Percentiles rank a stretch among this genome's conserved stretches.
These are phyloP conservation scores for Saitozyma podzolica DNA, from an alignment of 768 basidiomycete species.

Conservation along the genomic window DNA sequence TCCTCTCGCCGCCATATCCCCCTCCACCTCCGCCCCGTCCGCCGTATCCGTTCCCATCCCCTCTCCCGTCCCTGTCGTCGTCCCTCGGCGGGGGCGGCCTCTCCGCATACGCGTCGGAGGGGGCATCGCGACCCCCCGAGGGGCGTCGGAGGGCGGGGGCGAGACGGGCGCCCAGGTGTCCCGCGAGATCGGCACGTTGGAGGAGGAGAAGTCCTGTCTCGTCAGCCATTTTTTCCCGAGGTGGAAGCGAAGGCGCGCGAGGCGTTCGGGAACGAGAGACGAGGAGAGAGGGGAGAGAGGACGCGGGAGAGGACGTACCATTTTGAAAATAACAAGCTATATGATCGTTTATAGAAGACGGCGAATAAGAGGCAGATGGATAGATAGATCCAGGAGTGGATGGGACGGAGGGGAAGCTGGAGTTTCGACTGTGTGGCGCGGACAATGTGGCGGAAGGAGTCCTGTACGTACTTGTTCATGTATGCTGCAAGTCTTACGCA, in stretches of 20 bases:
- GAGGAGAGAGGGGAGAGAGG: too few species aligned
- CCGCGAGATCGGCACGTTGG: slow-evolving; percentile 37
- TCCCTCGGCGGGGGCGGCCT: background rate
- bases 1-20: background rate
- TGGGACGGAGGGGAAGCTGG: too few species aligned
- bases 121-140: background rate
- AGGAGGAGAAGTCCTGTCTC: slow-evolving; percentile 37
- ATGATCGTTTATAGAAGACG: too few species aligned
- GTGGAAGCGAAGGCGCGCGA: too few species aligned
- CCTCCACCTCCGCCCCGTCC: background rate
- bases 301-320: too few species aligned
- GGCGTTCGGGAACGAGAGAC: too few species aligned
- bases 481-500: too few species aligned
- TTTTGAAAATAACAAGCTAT: background rate
- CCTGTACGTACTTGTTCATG: too few species aligned
- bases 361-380: too few species aligned
- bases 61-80: background rate
- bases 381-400: too few species aligned
- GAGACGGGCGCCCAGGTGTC: slow-evolving; percentile 42
- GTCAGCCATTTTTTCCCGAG: slow-evolving; percentile 4
- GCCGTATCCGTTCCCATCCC: background rate
- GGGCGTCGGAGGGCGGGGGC: slow-evolving; percentile 9
- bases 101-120: background rate
- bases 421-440: too few species aligned
- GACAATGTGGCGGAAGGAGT: too few species aligned